Percentiles rank a stretch among this genome's conserved stretches.
phyloP scores from a whole-genome alignment of 2,329 filamentous ascomycete species.

The Calonectria naviculata region DNA sequence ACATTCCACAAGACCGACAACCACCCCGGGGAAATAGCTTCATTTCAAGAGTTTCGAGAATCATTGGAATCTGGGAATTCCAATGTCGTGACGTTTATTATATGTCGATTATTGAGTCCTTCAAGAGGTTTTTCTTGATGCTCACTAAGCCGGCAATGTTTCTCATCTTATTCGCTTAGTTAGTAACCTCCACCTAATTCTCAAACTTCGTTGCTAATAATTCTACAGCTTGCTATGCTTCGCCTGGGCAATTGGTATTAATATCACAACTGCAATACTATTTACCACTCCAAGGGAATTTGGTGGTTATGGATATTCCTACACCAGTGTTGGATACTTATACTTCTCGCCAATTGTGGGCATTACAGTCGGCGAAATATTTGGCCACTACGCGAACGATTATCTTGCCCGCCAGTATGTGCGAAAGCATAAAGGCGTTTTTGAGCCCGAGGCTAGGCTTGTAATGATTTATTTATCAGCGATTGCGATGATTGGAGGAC shows the following conservation, averaged over 20 bases:
- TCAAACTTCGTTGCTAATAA: neutral
- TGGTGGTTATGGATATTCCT: conserved; percentile 61
- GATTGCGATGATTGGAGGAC: conserved; percentile 59
- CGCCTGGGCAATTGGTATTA: conserved; percentile 65
- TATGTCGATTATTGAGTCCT: conserved; percentile 13
- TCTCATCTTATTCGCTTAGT: conserved; percentile 24
- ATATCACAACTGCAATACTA: conserved; percentile 65
- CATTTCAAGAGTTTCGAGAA: conserved; percentile 35
- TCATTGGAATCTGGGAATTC: conserved; percentile 30
- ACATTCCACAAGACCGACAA: conserved; percentile 48
- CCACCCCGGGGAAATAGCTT: conserved; percentile 45
- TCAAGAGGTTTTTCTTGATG: conserved; percentile 24
- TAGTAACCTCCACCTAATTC: neutral
- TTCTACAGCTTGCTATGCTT: conserved; percentile 47
- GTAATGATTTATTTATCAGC: conserved; percentile 58
- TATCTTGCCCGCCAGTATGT: conserved; percentile 57
- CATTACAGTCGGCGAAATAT: conserved; percentile 62
- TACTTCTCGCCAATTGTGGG: conserved; percentile 69
- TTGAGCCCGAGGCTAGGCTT: conserved; percentile 69
- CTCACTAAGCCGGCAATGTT: conserved; percentile 26
- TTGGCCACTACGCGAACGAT: conserved; percentile 69
- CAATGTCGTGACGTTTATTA: conserved; percentile 30
- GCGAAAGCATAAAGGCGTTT: conserved; percentile 57
- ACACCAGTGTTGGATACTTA: conserved; percentile 63
- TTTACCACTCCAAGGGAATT: conserved; percentile 44